Conservation (phyloP, 2,329 filamentous ascomycete species). For the Hyphodiscus sp. region DNA sequence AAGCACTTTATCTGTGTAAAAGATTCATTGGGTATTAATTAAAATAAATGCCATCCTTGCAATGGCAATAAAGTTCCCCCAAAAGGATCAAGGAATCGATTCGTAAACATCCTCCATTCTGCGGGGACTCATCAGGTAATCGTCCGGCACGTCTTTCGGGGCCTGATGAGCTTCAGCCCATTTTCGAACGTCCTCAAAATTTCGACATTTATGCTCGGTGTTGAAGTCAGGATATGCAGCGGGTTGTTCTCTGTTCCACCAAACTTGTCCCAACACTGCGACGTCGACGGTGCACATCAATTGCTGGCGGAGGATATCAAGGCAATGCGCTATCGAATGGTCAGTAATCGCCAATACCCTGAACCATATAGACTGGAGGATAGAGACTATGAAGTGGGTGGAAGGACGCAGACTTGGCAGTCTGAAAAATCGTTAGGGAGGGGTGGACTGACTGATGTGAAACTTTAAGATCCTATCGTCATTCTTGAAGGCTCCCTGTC, state of each 20-base stretch:
- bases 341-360: neutral
- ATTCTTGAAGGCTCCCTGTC: constrained; percentile 43
- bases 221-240: constrained; percentile 47
- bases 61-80: too few species aligned
- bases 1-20: too few species aligned
- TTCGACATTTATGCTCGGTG: constrained; percentile 45
- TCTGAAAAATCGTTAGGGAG: neutral
- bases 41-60: too few species aligned
- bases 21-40: too few species aligned
- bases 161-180: constrained; percentile 46
- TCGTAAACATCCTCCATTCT: neutral
- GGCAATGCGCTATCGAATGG: constrained; percentile 39
- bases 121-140: neutral
- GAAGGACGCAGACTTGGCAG: neutral
- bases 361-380: neutral
- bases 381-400: too few species aligned
- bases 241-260: constrained; percentile 39
- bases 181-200: constrained; percentile 44
- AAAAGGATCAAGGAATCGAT: neutral
- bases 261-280: constrained; percentile 47
- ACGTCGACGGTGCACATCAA: constrained; percentile 49
- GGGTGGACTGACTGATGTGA: constrained; percentile 41
- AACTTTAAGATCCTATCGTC: constrained; percentile 40
- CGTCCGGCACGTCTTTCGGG: constrained; percentile 4
- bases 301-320: constrained; percentile 49